phyloP scores from a whole-genome alignment of 83 land plant species.

The Thuja plicata region DNA sequence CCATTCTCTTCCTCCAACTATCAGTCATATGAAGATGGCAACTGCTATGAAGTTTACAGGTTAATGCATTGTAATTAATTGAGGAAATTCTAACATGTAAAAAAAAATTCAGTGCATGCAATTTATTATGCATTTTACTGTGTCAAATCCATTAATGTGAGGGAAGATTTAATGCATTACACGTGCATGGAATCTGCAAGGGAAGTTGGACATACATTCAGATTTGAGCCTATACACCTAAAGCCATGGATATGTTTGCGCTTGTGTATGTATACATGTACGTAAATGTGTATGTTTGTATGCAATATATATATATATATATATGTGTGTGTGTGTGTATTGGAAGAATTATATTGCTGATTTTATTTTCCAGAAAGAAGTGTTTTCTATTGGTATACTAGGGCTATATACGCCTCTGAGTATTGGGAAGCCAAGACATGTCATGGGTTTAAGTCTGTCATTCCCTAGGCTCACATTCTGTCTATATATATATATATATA shows the following conservation, averaged over 20 bases:
- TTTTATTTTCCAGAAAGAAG: too few species aligned
- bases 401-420: too few species aligned
- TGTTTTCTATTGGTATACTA: too few species aligned
- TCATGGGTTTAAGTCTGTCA: too few species aligned
- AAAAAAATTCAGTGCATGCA: not conserved
- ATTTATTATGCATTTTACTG: not conserved
- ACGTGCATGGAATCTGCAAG: not conserved
- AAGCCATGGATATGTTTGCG: not conserved
- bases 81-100: not conserved
- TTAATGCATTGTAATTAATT: not conserved
- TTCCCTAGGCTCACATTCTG: too few species aligned
- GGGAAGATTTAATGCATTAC: not conserved
- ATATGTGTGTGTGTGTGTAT: too few species aligned
- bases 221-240: not conserved
- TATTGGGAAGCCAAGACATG: too few species aligned
- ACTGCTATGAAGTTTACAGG: not conserved
- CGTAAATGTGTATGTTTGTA: too few species aligned
- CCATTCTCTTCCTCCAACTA: not conserved
- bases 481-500: not conserved
- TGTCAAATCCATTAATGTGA: not conserved
- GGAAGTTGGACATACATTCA: not conserved
- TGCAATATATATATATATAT: too few species aligned
- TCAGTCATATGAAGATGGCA: not conserved
- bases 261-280: too few species aligned
- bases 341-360: too few species aligned